phyloP scores from a whole-genome alignment of 352 stramenopile species.

The Phytophthora chlamydospora region DNA sequence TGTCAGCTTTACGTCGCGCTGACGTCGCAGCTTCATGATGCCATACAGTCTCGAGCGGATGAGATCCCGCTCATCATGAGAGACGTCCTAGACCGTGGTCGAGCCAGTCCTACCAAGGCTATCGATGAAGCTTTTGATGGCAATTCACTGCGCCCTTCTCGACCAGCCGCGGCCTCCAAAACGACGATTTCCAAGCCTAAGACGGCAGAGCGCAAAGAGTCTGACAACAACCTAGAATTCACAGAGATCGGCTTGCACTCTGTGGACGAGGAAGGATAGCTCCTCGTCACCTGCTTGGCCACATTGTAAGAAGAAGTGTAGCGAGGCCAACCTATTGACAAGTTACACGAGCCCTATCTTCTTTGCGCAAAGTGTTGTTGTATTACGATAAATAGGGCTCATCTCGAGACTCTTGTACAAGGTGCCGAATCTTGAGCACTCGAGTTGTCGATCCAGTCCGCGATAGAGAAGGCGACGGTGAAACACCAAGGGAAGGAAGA shows the following conservation, averaged over 20 bases:
- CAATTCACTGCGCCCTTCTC: constrained; percentile 14
- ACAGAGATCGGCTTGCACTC: constrained; percentile 72
- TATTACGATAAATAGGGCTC: constrained; percentile 72
- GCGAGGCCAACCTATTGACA: neutral
- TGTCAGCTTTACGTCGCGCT: constrained; percentile 59
- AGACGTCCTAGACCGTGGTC: constrained; percentile 54
- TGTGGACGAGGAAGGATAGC: constrained; percentile 35
- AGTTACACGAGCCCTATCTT: too few species aligned
- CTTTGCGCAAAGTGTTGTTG: neutral
- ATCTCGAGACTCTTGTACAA: constrained; percentile 74
- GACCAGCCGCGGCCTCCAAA: neutral
- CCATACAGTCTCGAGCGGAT: constrained; percentile 46
- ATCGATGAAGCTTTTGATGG: constrained; percentile 48
- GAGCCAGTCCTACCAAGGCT: constrained; percentile 39
- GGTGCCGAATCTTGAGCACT: constrained; percentile 74
- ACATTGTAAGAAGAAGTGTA: neutral
- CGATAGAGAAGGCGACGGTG: constrained; percentile 18
- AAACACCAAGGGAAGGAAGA: constrained; percentile 3
- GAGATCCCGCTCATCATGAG: constrained; percentile 72
- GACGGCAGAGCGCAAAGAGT: constrained; percentile 16
- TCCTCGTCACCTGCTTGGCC: neutral
- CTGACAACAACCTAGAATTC: constrained; percentile 55
- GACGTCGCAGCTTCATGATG: constrained; percentile 42
- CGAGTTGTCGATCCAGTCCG: constrained; percentile 35
- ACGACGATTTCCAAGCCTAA: constrained; percentile 11